phyloP scores from a whole-genome alignment of 2,329 filamentous ascomycete species.

The Fusarium phyllophilum region DNA sequence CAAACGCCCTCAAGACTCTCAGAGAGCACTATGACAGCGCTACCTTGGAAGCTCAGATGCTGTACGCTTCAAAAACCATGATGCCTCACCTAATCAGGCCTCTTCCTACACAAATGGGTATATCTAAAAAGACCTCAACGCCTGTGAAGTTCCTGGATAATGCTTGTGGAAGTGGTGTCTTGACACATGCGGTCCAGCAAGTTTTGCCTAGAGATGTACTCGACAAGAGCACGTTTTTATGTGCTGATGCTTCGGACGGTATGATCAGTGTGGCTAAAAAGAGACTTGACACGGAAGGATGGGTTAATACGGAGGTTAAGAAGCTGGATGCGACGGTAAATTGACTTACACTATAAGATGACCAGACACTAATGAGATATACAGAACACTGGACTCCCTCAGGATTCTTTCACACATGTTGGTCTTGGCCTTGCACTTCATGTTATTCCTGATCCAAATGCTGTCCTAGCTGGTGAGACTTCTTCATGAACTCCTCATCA shows the following conservation, averaged over 20 bases:
- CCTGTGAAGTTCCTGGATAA: conserved; percentile 60
- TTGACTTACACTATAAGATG: not conserved
- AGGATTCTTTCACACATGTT: conserved; percentile 55
- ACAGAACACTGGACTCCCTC: conserved; percentile 54
- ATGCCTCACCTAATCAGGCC: conserved; percentile 31
- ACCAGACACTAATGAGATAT: not conserved
- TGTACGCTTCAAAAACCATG: conserved; percentile 33
- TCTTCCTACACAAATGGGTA: conserved; percentile 42
- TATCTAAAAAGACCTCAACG: conserved; percentile 23
- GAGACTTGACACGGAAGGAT: conserved; percentile 54
- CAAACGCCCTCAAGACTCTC: conserved; percentile 20
- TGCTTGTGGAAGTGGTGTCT: conserved; percentile 63
- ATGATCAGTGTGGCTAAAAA: conserved; percentile 55
- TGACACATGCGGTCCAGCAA: conserved; percentile 57
- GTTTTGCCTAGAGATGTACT: conserved; percentile 52
- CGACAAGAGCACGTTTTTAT: conserved; percentile 58
- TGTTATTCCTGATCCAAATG: conserved; percentile 54
- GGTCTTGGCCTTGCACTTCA: conserved; percentile 60
- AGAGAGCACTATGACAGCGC: conserved; percentile 25
- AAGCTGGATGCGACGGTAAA: conserved; percentile 59
- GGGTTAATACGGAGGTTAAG: conserved; percentile 57
- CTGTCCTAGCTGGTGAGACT: conserved; percentile 43
- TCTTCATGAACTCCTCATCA: not conserved
- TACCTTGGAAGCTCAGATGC: conserved; percentile 26
- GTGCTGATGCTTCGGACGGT: conserved; percentile 57